Base-by-base conservation (phyloP, 768 basidiomycete species). In the Harrya chromipes region DNA sequence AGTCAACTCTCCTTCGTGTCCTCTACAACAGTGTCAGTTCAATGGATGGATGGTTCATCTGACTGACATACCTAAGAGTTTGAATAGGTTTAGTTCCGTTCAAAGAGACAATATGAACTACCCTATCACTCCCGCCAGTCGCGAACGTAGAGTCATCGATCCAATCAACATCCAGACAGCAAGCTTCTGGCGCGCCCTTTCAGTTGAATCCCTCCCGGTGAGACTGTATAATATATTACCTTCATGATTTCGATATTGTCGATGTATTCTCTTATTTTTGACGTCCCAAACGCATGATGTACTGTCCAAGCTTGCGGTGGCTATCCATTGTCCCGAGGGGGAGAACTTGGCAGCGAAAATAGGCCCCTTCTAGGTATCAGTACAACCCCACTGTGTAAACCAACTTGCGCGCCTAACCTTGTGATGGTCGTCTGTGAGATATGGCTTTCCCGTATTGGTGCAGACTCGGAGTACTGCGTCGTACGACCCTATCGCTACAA, bases 131-230 rank as follows among this genome's bases (percentile, higher is more conserved):
- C 34, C 88, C 86, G 58, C 84, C 84, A 43, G 80, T 87, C 23
- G 80, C 85, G 56, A 90, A 91, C 3, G 76, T 78, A 19, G 77
- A 74, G 16, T 87, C 82, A 46, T 81, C 78, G 16, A 91, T 55
- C 90, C 90, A 92, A 48, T 87, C 88, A 11, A 87, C 77, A 60
- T 92, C 90, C 60, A 92, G 66, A 65, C 88, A 90, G 59, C 86
- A 87, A 63, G 83, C 87, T 85, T 64, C 58, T 53, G 56, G 34
- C 57, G 52, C 42, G 21, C 43, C 37, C 47, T 31, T 46, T 56
- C 46, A 60, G 43, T 29, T 23, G 37, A 31, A 19, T 34, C 43
- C 34, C 26, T 41, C 20, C 13, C 6, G 19, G 13, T 7, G 29
- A 43, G 27, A 26, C 44, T 44, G 36, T 29, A 40, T 7, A 8